A percentile compares a stretch with the other conserved stretches of the same genome.
Evolutionary conservation across 1,284 basidiomycete species (phyloP).

Genomic region (Ganoderma lucidum): DNA sequence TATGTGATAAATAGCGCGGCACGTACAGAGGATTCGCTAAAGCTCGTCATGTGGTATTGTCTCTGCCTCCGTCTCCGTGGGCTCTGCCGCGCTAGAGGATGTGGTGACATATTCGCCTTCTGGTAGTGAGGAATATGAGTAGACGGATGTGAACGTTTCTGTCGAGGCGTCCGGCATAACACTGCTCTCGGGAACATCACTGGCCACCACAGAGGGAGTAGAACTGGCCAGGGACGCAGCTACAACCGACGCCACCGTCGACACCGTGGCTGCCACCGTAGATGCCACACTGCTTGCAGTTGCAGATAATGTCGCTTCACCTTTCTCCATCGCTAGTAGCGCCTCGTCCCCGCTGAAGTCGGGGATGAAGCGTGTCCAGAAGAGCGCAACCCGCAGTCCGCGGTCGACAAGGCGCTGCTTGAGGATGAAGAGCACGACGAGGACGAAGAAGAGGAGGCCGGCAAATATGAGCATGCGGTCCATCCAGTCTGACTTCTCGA

Average conservation of each 20-base stretch:
- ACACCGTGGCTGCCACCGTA: slow-evolving; percentile 13
- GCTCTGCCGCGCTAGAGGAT: neutral
- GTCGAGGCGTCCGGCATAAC: neutral
- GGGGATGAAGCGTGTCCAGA: slow-evolving; percentile 82
- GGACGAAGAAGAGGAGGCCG: slow-evolving; percentile 82
- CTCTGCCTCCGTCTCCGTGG: neutral
- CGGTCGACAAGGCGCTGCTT: slow-evolving; percentile 87
- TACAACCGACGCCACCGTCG: slow-evolving; percentile 13
- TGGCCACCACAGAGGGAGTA: neutral
- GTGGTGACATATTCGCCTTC: slow-evolving; percentile 4
- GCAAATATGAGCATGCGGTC: slow-evolving; percentile 86
- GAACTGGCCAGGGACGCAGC: slow-evolving; percentile 18
- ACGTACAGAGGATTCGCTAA: slow-evolving; percentile 12
- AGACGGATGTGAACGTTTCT: neutral
- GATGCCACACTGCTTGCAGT: slow-evolving; percentile 15
- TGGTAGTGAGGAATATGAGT: slow-evolving; percentile 1
- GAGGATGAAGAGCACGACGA: slow-evolving; percentile 87
- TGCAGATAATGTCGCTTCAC: slow-evolving; percentile 17
- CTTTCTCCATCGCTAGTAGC: slow-evolving; percentile 39
- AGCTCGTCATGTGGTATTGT: slow-evolving; percentile 22
- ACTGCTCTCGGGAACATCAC: neutral
- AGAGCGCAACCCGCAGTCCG: slow-evolving; percentile 73
- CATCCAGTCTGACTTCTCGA: slow-evolving; percentile 91
- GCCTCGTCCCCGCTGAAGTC: slow-evolving; percentile 35
- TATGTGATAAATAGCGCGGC: slow-evolving; percentile 3